Base-by-base conservation (phyloP, 495 filamentous ascomycete species). In the Aspergillus panamensis region DNA sequence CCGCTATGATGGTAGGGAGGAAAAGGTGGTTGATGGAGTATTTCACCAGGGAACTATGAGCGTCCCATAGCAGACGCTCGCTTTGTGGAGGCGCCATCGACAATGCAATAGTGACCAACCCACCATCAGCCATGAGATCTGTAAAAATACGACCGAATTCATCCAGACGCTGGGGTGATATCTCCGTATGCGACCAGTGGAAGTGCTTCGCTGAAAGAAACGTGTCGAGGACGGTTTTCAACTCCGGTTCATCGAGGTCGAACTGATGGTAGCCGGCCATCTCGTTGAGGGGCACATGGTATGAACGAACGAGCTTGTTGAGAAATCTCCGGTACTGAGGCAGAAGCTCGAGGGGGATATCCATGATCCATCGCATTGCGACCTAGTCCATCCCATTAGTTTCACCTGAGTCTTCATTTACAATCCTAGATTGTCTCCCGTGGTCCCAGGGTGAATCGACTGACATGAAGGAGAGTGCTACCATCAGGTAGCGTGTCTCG, bases 391-490 rank as follows among this genome's bases (percentile, higher is more conserved):
- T 2, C 12, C 6, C 7, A 6, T 10, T 21, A 12, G 21, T 14
- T n/a, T n/a, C n/a, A n/a, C n/a, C n/a, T n/a, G n/a, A n/a, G n/a
- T n/a, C n/a, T n/a, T n/a, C n/a, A n/a, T n/a, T n/a, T n/a, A n/a
- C n/a, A n/a, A n/a, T n/a, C n/a, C n/a, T n/a, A 10, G 21, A 48
- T 19, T 35, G 33, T 35, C 33, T 35, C 13, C 1, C 33, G 8
- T 1, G 3, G 33, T n/a, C n/a, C n/a, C n/a, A n/a, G 13, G 33
- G 33, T 35, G 33, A 35, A 31, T 53, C 7, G n/a, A 20, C 50
- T 53, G 25, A 53, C 50, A 53, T 53, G 50, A 6, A 53, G 20
- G 16, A 53, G 13, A 13, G 50, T 53, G 16, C 35, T 53, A 3
- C 50, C 50, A 25, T 53, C 50, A 12, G 7, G 25, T 4, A 53